Evolutionary conservation across 768 basidiomycete species (phyloP).

Genomic region (Sarcodon sp.): DNA sequence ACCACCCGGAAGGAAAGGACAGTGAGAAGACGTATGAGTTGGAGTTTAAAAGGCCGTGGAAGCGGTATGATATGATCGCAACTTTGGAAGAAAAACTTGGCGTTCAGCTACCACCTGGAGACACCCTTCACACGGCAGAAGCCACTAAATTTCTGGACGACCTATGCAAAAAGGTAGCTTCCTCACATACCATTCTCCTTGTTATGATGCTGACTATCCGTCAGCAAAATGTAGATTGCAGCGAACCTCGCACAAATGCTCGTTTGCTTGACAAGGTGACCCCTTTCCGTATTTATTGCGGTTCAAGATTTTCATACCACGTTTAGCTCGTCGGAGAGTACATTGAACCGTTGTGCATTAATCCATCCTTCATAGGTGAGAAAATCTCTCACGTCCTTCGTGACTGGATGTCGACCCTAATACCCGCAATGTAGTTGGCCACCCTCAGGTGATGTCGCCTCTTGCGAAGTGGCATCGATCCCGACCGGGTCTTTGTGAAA

Average conservation of each 20-base stretch:
- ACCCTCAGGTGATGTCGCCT: constrained; percentile 99
- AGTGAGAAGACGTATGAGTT: constrained; percentile 59
- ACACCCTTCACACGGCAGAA: constrained; percentile 77
- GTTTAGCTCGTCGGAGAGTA: constrained; percentile 88
- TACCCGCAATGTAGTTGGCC: constrained; percentile 52
- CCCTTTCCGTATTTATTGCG: background rate
- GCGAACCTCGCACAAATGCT: constrained; percentile 90
- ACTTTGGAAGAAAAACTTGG: constrained; percentile 91
- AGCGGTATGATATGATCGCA: constrained; percentile 95
- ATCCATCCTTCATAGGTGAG: constrained; percentile 88
- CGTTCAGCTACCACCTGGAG: constrained; percentile 88
- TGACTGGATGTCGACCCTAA: background rate
- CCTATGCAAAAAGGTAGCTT: constrained; percentile 64
- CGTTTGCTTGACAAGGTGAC: constrained; percentile 87
- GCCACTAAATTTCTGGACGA: constrained; percentile 83
- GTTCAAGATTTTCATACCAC: background rate
- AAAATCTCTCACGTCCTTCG: background rate
- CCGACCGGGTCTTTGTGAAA: constrained; percentile 94
- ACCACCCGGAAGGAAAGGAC: constrained; percentile 92
- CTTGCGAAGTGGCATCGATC: constrained; percentile 98
- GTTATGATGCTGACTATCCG: background rate
- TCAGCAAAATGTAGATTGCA: constrained; percentile 93
- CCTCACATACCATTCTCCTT: background rate
- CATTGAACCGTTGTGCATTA: constrained; percentile 95
- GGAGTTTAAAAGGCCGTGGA: constrained; percentile 92